Evolutionary conservation across 73 alveolate species (phyloP), one percentile per base, ranked within the genome.

Genomic region (Paramecium pentaurelia): DNA sequence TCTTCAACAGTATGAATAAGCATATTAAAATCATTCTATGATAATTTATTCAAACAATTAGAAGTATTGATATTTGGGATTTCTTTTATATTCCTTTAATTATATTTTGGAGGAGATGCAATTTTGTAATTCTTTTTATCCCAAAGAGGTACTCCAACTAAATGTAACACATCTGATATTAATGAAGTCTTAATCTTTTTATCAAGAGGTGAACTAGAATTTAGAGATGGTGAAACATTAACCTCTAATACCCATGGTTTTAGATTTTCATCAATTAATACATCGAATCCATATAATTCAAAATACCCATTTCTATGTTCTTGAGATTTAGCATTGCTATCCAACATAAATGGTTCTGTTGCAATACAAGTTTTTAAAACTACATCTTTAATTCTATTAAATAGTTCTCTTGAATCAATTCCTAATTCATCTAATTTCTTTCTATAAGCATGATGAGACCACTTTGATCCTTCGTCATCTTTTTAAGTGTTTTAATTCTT

Each of bases 271-370:
- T 97, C 99, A 30, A 97, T 93, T 20, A 97, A 58, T 9, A 97
- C 96, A 86, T 97, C 99, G 77, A 96, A 98, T 58, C 99, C 99
- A 94, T 97, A 98, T 36, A 97, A 86, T 90, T 98, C 99, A 96
- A 97, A 98, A 91, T 96, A 94, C 36, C 89, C 83, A 93, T 93
- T 91, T 88, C 95, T 96, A 80, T 96, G 86, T 40, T 91, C 93
- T 45, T 42, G 11, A 22, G 93, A 71, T 73, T 89, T 80, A 58
- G 93, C 88, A 27, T 86, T 80, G 12, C 51, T 77, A 58, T 95
- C 92, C 7, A 93, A 93, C 77, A 96, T 95, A 38, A 88, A 94
- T 20, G 97, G 97, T 86, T 96, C 98, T 6, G 95, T 93, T 8
- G 98, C 93, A n/a, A 96, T 95, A 45, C 95, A 42, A 0, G 97